Base-by-base conservation (phyloP, 1,284 basidiomycete genomes). In the Pyrrhoderma noxium region DNA sequence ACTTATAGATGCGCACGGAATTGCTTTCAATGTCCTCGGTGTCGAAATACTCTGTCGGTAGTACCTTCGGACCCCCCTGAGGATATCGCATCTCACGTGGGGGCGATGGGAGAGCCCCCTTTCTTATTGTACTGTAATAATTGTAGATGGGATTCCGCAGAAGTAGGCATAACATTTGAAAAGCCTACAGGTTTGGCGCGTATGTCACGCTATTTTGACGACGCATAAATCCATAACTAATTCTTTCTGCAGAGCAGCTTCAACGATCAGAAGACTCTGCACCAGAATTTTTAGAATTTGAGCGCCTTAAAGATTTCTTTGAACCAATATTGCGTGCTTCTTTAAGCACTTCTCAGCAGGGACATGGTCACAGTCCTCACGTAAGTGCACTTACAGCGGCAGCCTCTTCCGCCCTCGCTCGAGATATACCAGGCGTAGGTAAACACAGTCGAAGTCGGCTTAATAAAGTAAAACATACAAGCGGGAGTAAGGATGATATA, bases 11-110 rank as follows among this genome's bases (percentile, higher is more conserved):
- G 96, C 66, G 92, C 94, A 9, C 79, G 96, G 47, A 98, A 96
- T 63, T 99, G 96, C 72, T 99, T 98, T 67, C 77, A 86, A 64
- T 99, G 96, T 64, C 96, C 96, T 2, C 83, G 82, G 61, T 99
- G 95, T 67, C 77, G 81, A 31, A 89, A 94, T 60, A 90, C 90
- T 0, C 75, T 98, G 3, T 83, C 89, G 13, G 84, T 93, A 8
- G 88, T 95, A 14, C 82, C 91, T 11, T 86, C 89, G 3, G 93
- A 95, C 65, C 87, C 89, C 14, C 79, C 82, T 49, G 82, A 85
- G 53, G 77, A 82, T 56, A 73, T 72, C 36, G 71, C 76, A 44
- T 65, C 77, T 40, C 62, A 73, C 4, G 63, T 67, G 52, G 76
- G 70, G 56, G 67, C 79, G 38, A 69, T 85, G 39, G 85, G 90